Conservation (phyloP, 805 yeast species). For the Blastobotrys americana region DNA sequence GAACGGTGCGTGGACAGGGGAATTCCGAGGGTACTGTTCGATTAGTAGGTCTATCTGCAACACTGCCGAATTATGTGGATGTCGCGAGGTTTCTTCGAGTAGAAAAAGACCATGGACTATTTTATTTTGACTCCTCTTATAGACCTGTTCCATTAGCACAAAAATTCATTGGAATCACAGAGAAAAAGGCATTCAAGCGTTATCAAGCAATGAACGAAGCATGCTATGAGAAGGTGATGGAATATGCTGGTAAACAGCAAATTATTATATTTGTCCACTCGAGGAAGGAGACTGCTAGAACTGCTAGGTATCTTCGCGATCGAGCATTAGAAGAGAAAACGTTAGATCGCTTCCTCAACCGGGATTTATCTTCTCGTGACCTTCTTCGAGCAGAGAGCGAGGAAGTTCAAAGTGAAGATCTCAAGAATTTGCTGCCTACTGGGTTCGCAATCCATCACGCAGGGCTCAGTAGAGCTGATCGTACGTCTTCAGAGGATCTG, state of each 20-base stretch:
- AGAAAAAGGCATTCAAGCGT: slow-evolving; percentile 68
- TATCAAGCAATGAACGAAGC: slow-evolving; percentile 83
- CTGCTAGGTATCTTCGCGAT: slow-evolving; percentile 68
- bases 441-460: slow-evolving; percentile 94
- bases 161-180: slow-evolving; percentile 82
- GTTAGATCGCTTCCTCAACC: slow-evolving; percentile 37
- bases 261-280: slow-evolving; percentile 90
- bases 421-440: slow-evolving; percentile 52
- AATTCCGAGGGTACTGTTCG: slow-evolving; percentile 48
- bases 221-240: slow-evolving; percentile 72
- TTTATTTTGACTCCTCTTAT: slow-evolving; percentile 73
- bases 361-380: slow-evolving; percentile 54
- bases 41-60: slow-evolving; percentile 83
- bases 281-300: slow-evolving; percentile 79
- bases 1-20: slow-evolving; percentile 49
- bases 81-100: slow-evolving; percentile 79
- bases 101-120: slow-evolving; percentile 48
- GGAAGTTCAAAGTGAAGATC: slow-evolving; percentile 42
- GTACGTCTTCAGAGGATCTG: slow-evolving; percentile 72
- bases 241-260: slow-evolving; percentile 61
- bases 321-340: slow-evolving; percentile 52
- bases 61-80: slow-evolving; percentile 81
- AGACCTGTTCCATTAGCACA: slow-evolving; percentile 93
- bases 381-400: slow-evolving; percentile 60
- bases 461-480: slow-evolving; percentile 65